phyloP scores from a whole-genome alignment of 1,284 basidiomycete species.

The Athelia sp. region DNA sequence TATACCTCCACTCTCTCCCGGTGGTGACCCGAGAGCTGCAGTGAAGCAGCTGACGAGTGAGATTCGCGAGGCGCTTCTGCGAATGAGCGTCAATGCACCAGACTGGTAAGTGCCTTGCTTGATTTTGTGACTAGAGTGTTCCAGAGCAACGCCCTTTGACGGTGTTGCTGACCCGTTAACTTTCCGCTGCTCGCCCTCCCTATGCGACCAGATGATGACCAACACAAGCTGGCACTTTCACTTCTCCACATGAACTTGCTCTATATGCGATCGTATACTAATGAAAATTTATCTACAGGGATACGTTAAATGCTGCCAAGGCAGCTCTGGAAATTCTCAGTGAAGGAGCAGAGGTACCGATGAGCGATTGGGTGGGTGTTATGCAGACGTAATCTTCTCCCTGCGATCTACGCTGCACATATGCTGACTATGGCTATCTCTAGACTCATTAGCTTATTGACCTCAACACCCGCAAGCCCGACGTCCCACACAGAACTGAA shows the following conservation, averaged over 20 bases:
- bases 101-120: constrained; percentile 49
- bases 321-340: constrained; percentile 62
- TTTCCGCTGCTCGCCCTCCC: neutral
- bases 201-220: neutral
- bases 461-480: constrained; percentile 2
- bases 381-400: constrained; percentile 47
- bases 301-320: constrained; percentile 2
- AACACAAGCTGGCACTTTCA: neutral
- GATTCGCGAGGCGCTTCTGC: constrained; percentile 46
- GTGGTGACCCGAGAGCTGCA: constrained; percentile 24
- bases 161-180: no score
- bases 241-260: neutral
- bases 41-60: constrained; percentile 59
- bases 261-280: no score
- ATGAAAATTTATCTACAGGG: neutral
- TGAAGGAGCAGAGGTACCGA: constrained; percentile 36
- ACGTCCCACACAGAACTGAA: constrained; percentile 35
- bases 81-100: constrained; percentile 63
- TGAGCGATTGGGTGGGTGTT: constrained; percentile 48
- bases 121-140: neutral
- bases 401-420: constrained; percentile 4
- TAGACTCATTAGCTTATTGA: constrained; percentile 10
- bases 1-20: neutral
- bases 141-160: no score
- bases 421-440: constrained; percentile 7